Percentiles rank a stretch among this genome's conserved stretches.
These are phyloP conservation scores for Crithidia expoeki DNA, from an alignment of 208 protist species.

Conservation along the genomic window DNA sequence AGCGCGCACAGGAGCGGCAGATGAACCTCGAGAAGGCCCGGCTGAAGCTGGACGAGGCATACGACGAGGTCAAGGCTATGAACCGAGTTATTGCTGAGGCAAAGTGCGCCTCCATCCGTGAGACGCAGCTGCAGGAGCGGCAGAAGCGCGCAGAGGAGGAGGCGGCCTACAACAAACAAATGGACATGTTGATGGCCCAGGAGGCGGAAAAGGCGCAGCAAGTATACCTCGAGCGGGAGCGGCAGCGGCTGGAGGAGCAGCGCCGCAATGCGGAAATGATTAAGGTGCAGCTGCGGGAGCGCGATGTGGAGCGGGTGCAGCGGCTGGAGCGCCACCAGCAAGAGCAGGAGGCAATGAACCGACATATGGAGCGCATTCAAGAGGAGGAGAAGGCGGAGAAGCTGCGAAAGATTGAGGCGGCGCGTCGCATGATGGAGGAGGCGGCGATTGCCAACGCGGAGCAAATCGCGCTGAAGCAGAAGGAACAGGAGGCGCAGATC, in stretches of 20 bases:
- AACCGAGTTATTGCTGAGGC: constrained; percentile 91
- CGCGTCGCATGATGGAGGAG: constrained; percentile 89
- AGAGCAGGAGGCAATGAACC: constrained; percentile 93
- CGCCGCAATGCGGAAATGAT: constrained; percentile 84
- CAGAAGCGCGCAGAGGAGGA: constrained; percentile 64
- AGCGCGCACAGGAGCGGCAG: constrained; percentile 72
- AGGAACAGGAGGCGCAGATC: constrained; percentile 65
- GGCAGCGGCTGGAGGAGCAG: constrained; percentile 79
- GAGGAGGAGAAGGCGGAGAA: constrained; percentile 90
- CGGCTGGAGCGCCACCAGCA: constrained; percentile 90
- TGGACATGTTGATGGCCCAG: constrained; percentile 84
- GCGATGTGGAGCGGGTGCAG: constrained; percentile 87
- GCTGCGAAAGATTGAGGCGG: constrained; percentile 74
- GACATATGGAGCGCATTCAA: constrained; percentile 87
- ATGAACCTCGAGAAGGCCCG: constrained; percentile 80
- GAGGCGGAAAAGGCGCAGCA: constrained; percentile 88
- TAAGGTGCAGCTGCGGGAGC: constrained; percentile 89
- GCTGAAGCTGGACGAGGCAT: constrained; percentile 82
- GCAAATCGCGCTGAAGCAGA: constrained; percentile 91
- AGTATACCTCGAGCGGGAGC: constrained; percentile 92
- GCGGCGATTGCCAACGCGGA: constrained; percentile 93
- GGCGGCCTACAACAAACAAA: constrained; percentile 63
- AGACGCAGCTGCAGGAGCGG: constrained; percentile 89
- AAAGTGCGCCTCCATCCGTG: constrained; percentile 91
- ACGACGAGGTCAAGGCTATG: constrained; percentile 94